A percentile compares a stretch with the other conserved stretches of the same genome.
Evolutionary conservation across 176 grass and related monocot genomes (phyloP).

Genomic region (Triticum urartu): DNA sequence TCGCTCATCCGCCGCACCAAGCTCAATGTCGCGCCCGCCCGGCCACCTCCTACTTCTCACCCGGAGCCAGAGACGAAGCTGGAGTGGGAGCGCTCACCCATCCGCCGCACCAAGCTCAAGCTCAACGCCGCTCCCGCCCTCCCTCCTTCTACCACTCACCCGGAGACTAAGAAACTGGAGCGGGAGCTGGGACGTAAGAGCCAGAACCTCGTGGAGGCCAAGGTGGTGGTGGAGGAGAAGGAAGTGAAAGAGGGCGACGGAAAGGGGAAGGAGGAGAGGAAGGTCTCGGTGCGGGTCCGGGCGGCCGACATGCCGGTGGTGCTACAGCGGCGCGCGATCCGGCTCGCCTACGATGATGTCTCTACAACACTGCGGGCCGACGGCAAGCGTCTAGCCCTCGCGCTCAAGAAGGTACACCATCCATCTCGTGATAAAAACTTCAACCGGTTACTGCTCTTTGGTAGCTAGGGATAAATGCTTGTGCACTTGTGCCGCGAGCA

Average conservation of each 20-base stretch:
- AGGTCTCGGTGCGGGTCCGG: conserved; percentile 54
- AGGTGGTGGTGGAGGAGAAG: conserved; percentile 24
- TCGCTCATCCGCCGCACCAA: conserved; percentile 81
- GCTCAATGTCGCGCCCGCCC: conserved; percentile 39
- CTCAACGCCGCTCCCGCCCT: conserved; percentile 33
- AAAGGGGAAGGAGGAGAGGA: conserved; percentile 24
- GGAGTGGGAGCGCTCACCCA: conserved; percentile 34
- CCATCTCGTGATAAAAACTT: neutral
- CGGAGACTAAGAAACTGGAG: neutral
- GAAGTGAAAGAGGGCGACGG: neutral
- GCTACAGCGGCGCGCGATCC: conserved; percentile 70
- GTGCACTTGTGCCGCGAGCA: neutral
- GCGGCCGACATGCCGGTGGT: conserved; percentile 72
- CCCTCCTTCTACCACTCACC: conserved; percentile 8
- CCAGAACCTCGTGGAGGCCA: neutral
- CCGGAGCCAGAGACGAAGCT: neutral
- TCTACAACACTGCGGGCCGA: conserved; percentile 63
- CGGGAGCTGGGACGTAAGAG: neutral
- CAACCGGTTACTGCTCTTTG: neutral
- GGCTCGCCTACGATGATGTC: conserved; percentile 61
- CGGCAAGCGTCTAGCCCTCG: conserved; percentile 83
- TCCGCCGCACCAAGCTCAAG: conserved; percentile 56
- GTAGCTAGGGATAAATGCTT: neutral
- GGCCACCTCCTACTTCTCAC: neutral
- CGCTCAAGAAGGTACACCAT: conserved; percentile 70